Evolutionary conservation across 495 filamentous ascomycete species (phyloP).

Genomic region (Aspergillus ostianus): DNA sequence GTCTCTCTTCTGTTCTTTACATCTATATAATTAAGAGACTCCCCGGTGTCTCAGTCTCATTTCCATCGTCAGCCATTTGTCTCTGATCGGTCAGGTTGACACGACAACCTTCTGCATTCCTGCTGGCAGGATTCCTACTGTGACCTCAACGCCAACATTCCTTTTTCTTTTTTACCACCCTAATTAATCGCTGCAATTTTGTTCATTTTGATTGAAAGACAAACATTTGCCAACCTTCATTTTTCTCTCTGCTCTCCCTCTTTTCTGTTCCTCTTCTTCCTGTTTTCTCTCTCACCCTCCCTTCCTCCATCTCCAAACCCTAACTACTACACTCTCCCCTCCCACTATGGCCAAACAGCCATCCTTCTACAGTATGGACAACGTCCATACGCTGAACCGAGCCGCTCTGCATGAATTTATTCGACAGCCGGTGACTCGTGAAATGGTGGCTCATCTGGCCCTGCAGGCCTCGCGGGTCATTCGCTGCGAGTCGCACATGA

Average conservation of each 20-base stretch:
- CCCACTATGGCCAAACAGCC: conserved; percentile 10
- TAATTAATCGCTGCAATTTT: not conserved
- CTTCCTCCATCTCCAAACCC: conserved; percentile 8
- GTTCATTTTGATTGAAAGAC: conserved; percentile 12
- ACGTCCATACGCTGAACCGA: conserved; percentile 55
- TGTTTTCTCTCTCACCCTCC: conserved; percentile 14
- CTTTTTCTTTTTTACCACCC: not conserved
- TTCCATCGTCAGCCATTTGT: conserved; percentile 19
- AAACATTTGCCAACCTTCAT: conserved; percentile 10
- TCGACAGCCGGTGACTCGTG: conserved; percentile 70
- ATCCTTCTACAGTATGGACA: conserved; percentile 5
- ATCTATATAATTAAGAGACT: not conserved
- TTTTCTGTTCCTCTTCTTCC: conserved; percentile 3
- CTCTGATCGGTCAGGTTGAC: conserved; percentile 41
- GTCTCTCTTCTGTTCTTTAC: conserved; percentile 7
- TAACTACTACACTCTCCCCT: not conserved
- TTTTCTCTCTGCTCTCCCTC: not conserved
- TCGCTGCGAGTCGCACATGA: conserved; percentile 69
- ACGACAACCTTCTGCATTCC: conserved; percentile 44
- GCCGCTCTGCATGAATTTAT: conserved; percentile 89
- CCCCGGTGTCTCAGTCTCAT: conserved; percentile 31
- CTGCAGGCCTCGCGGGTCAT: conserved; percentile 83
- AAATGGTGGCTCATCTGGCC: conserved; percentile 86
- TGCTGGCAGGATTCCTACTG: conserved; percentile 43
- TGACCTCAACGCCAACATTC: conserved; percentile 28